Conservation (phyloP, 768 basidiomycete species). For the Lentinula sp. region DNA sequence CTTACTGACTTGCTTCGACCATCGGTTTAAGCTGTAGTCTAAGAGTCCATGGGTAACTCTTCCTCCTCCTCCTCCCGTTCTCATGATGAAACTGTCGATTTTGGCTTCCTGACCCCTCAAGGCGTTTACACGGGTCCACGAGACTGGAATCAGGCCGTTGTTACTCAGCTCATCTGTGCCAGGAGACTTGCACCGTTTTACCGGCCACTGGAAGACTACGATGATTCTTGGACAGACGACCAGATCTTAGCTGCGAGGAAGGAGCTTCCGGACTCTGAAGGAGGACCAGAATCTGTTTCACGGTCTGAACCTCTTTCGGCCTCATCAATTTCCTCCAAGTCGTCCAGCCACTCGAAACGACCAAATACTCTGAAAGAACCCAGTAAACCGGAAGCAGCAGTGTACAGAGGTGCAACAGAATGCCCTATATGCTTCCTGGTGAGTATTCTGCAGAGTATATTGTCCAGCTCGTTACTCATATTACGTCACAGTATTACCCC, state of each 20-base stretch:
- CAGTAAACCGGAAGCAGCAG: slow-evolving; percentile 65
- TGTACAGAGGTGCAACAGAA: slow-evolving; percentile 83
- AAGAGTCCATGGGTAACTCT: slow-evolving; percentile 67
- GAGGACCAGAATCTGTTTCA: slow-evolving; percentile 24
- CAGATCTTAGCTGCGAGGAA: slow-evolving; percentile 79
- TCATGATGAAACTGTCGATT: slow-evolving; percentile 83
- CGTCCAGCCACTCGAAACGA: slow-evolving; percentile 47
- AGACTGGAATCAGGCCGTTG: slow-evolving; percentile 88
- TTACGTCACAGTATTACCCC: slow-evolving; percentile 81
- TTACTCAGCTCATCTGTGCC: slow-evolving; percentile 82
- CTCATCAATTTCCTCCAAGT: slow-evolving; percentile 25
- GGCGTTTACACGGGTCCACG: slow-evolving; percentile 79
- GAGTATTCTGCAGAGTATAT: slow-evolving; percentile 24
- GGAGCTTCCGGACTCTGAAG: slow-evolving; percentile 49
- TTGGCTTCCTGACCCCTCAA: slow-evolving; percentile 73
- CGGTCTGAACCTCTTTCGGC: slow-evolving; percentile 34
- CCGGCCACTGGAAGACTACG: slow-evolving; percentile 90
- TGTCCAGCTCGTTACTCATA: slow-evolving; percentile 15
- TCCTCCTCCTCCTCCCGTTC: slow-evolving; percentile 74
- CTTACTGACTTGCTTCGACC: not conserved
- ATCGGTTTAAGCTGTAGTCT: not conserved
- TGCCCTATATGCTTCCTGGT: slow-evolving; percentile 99
- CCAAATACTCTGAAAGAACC: slow-evolving; percentile 58
- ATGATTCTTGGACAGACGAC: slow-evolving; percentile 84
- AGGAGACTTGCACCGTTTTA: slow-evolving; percentile 94